Base-by-base conservation (phyloP, 441 rosid genomes). In the Erodium chrysanthum region DNA sequence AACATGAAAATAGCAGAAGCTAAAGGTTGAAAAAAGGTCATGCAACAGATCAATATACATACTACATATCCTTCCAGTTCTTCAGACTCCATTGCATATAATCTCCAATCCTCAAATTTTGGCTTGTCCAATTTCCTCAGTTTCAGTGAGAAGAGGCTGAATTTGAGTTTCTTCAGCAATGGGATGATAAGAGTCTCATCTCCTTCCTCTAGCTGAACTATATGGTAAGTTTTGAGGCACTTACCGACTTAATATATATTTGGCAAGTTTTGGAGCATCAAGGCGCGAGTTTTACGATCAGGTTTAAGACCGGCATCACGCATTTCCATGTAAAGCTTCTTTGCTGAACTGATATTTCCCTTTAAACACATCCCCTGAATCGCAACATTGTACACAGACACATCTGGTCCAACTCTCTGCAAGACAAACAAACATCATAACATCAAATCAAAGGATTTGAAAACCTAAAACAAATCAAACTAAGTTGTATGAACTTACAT, bases 281-380 rank as follows among this genome's bases (percentile, higher is more conserved):
- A 54, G 35, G 91, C 91, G 40, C 91, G 73, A 27, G 92, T 86
- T 74, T 89, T 86, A 12, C 91, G 86, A 74, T 88, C 90, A 2
- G 88, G 93, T 76, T 79, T 75, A 18, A 89, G 68, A 70, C 87
- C 92, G 44, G 58, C 72, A 73, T 81, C 73, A 21, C 70, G 81
- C 96, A 92, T 86, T 77, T 79, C 82, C 70, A 42, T 35, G 75
- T 86, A 87, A 22, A 87, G 64, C 76, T 81, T 86, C 75, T 81
- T 87, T 3, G 92, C 92, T 63, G 76, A 73, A 77, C 79, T 80
- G 40, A 74, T 70, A 78, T 86, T 84, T 31, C 91, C 80, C 66
- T 81, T 80, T 76, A 86, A 71, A 73, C 90, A 85, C 93, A 88
- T 80, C 31, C 89, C 93, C 48, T 87, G 88, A 70, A 88, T 80